phyloP scores from a whole-genome alignment of 78 protist genomes.

The Guillardia theta region DNA sequence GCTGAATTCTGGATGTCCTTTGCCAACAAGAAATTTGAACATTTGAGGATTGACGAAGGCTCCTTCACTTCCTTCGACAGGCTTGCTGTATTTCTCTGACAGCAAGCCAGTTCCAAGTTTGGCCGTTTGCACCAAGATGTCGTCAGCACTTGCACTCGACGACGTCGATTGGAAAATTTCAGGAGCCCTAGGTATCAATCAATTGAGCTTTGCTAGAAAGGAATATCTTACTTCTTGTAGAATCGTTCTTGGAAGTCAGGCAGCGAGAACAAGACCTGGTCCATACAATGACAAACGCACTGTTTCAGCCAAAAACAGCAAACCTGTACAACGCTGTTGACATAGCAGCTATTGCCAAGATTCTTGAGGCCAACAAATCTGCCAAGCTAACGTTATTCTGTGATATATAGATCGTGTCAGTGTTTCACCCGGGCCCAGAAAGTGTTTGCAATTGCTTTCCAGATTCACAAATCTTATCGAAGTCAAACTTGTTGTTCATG shows the following conservation, averaged over 20 bases:
- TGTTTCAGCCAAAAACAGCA: neutral
- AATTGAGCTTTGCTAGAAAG: too few species aligned
- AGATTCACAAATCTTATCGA: conserved; percentile 69
- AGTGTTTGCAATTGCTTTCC: conserved; percentile 71
- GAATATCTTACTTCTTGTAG: too few species aligned
- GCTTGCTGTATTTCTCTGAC: neutral
- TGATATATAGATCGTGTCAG: neutral
- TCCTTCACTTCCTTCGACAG: neutral
- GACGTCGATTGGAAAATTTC: neutral
- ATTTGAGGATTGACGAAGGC: conserved; percentile 42
- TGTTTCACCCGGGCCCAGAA: conserved; percentile 76
- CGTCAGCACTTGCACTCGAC: neutral
- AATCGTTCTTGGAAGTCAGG: too few species aligned
- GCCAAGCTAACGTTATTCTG: neutral
- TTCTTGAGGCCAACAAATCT: conserved; percentile 86
- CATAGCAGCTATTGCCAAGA: conserved; percentile 85
- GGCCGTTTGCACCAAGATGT: neutral
- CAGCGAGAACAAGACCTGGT: too few species aligned
- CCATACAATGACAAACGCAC: too few species aligned
- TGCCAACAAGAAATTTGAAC: conserved; percentile 41
- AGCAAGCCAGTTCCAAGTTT: conserved; percentile 48
- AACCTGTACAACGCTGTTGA: conserved; percentile 48
- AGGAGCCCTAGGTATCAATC: too few species aligned
- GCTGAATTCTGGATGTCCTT: conserved; percentile 52
- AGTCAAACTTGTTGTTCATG: conserved; percentile 73